These are phyloP conservation scores for Rhizopogon roseolus DNA, from an alignment of 768 basidiomycete genomes.

Conservation along the genomic window DNA sequence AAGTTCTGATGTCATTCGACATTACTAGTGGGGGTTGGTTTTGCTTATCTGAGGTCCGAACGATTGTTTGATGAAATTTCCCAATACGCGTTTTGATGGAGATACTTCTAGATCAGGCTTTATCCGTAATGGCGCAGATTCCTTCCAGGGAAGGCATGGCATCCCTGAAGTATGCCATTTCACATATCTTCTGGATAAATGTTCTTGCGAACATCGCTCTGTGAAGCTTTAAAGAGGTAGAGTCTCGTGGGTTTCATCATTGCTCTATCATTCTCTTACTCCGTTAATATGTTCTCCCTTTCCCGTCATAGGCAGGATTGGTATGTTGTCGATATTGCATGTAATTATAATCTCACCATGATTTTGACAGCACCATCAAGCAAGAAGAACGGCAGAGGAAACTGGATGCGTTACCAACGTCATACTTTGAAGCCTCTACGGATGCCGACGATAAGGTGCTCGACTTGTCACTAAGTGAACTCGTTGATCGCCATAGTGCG, in stretches of 20 bases:
- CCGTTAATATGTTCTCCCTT: constrained; percentile 17
- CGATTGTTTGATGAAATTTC: neutral
- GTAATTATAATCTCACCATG: neutral
- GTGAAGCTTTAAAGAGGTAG: neutral
- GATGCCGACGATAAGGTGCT: constrained; percentile 33
- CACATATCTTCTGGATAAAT: neutral
- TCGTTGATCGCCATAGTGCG: constrained; percentile 28
- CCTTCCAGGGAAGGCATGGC: neutral
- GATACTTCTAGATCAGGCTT: neutral
- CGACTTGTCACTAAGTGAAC: constrained; percentile 29
- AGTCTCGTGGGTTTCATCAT: neutral
- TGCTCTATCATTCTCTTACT: no score
- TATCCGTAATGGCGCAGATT: neutral
- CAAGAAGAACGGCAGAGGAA: constrained; percentile 25
- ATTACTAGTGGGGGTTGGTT: neutral
- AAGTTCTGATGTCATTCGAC: neutral
- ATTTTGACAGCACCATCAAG: constrained; percentile 23
- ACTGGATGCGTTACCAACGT: constrained; percentile 23
- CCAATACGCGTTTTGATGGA: neutral
- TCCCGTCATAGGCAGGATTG: constrained; percentile 25
- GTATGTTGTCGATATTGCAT: constrained; percentile 14
- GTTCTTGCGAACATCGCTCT: no score
- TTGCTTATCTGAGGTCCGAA: neutral
- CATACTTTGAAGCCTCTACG: constrained; percentile 25
- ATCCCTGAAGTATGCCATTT: neutral